These are phyloP conservation scores for Nitzschia sp. DNA, from an alignment of 108 stramenopile species.

Conservation along the genomic window DNA sequence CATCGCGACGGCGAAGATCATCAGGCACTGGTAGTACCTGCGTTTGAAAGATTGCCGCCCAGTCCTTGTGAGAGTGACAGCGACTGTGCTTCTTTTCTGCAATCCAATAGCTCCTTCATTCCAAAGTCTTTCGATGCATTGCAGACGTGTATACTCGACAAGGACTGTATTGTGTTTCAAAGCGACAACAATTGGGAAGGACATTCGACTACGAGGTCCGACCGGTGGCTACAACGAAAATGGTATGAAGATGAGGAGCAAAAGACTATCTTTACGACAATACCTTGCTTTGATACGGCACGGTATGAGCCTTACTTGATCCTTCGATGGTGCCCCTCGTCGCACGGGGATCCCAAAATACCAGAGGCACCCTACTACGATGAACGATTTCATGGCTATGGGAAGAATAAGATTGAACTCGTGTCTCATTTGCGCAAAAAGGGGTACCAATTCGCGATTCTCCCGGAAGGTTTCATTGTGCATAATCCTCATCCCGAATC, in stretches of 20 bases:
- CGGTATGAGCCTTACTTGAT: slow-evolving; percentile 92
- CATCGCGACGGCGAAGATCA: background rate
- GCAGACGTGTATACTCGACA: slow-evolving; percentile 50
- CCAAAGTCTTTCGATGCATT: slow-evolving; percentile 67
- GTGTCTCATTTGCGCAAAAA: slow-evolving; percentile 70
- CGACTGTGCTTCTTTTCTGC: slow-evolving; percentile 41
- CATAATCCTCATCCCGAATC: slow-evolving; percentile 87
- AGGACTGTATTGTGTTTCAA: slow-evolving; percentile 76
- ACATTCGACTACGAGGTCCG: slow-evolving; percentile 74
- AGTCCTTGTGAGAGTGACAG: slow-evolving; percentile 41
- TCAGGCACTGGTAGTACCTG: slow-evolving; percentile 79
- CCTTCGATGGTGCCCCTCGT: slow-evolving; percentile 65
- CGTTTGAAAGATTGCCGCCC: slow-evolving; percentile 71
- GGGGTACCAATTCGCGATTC: slow-evolving; percentile 58
- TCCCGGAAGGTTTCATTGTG: slow-evolving; percentile 79
- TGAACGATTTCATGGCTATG: slow-evolving; percentile 86
- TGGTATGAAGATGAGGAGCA: slow-evolving; percentile 54
- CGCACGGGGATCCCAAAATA: slow-evolving; percentile 4
- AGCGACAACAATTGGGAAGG: slow-evolving; percentile 78
- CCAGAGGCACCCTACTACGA: slow-evolving; percentile 74
- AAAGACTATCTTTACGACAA: slow-evolving; percentile 31
- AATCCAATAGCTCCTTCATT: slow-evolving; percentile 56
- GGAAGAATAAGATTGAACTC: slow-evolving; percentile 90
- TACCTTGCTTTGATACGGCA: slow-evolving; percentile 75
- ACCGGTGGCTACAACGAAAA: slow-evolving; percentile 59